Evolutionary conservation across 2,329 filamentous ascomycete genomes (phyloP).

Genomic region (Neurospora sp.): DNA sequence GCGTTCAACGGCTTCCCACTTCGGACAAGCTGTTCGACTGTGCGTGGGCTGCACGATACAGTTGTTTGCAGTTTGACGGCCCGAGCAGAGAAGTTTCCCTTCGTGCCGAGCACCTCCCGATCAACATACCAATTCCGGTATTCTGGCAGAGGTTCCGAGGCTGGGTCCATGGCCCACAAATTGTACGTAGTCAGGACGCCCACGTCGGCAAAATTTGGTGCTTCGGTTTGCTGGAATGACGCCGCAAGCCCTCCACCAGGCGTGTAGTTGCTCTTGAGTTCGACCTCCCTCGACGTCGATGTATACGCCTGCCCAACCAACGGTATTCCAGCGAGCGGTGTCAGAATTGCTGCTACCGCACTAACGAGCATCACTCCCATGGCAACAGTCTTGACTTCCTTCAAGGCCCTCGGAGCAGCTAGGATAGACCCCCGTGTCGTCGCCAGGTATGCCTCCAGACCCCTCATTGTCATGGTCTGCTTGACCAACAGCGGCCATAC

Average conservation of each 20-base stretch:
- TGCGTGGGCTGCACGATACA: conserved; percentile 11
- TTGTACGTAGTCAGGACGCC: conserved; percentile 12
- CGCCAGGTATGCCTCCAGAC: conserved; percentile 14
- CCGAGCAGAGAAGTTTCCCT: conserved; percentile 11
- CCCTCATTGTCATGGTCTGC: conserved; percentile 13
- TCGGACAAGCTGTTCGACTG: conserved; percentile 8
- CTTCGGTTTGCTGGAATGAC: conserved; percentile 13
- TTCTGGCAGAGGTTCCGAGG: conserved; percentile 13
- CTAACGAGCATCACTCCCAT: conserved; percentile 7
- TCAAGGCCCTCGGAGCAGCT: conserved; percentile 9
- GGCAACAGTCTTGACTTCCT: conserved; percentile 6
- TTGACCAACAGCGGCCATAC: conserved; percentile 14
- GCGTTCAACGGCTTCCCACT: conserved; percentile 12
- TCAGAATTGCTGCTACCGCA: conserved; percentile 9
- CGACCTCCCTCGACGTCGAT: background rate
- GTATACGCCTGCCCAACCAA: conserved; percentile 14
- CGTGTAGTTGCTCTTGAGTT: conserved; percentile 13
- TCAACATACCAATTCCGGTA: conserved; percentile 17
- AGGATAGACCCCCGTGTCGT: conserved; percentile 13
- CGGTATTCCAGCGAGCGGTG: conserved; percentile 9
- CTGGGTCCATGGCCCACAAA: conserved; percentile 12
- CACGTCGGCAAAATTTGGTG: conserved; percentile 12
- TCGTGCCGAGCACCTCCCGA: conserved; percentile 7
- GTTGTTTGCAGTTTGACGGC: conserved; percentile 12
- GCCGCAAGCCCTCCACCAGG: conserved; percentile 11